Evolutionary conservation across 2,329 filamentous ascomycete genomes (phyloP).

Genomic region (Pseudopithomyces maydicus): DNA sequence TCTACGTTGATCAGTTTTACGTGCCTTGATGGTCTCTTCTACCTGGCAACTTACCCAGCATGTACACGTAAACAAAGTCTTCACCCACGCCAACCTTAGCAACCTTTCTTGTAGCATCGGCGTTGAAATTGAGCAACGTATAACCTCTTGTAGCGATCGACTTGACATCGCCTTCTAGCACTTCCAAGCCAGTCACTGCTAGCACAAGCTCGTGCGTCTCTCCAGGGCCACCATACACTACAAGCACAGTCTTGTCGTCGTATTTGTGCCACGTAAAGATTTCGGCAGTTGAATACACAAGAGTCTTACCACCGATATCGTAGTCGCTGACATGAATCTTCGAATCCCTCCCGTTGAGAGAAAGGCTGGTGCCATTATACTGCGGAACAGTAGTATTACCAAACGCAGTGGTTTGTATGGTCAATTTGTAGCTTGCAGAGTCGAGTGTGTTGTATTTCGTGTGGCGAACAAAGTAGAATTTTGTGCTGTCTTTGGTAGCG

Average conservation of each 20-base stretch:
- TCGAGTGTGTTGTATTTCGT: conserved; percentile 64
- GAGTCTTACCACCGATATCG: conserved; percentile 60
- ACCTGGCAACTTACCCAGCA: conserved; percentile 53
- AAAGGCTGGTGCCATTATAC: conserved; percentile 58
- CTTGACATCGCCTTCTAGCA: conserved; percentile 50
- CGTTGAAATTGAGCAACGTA: conserved; percentile 61
- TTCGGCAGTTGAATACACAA: conserved; percentile 73
- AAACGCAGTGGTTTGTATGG: conserved; percentile 63
- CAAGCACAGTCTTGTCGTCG: conserved; percentile 61
- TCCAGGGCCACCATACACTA: conserved; percentile 67
- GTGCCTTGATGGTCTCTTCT: conserved; percentile 2
- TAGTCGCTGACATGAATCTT: conserved; percentile 73
- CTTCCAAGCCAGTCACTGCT: conserved; percentile 38
- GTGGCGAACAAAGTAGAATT: conserved; percentile 71
- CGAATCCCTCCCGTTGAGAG: conserved; percentile 67
- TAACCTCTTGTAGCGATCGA: conserved; percentile 48
- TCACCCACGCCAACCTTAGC: conserved; percentile 51
- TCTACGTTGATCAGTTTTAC: conserved; percentile 47
- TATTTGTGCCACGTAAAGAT: conserved; percentile 72
- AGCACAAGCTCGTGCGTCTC: conserved; percentile 69
- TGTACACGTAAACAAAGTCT: conserved; percentile 58
- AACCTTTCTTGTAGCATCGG: conserved; percentile 58
- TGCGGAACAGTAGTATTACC: conserved; percentile 63
- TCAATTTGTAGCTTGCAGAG: conserved; percentile 67
- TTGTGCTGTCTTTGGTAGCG: conserved; percentile 58